phyloP scores from a whole-genome alignment of 2,329 filamentous ascomycete genomes.

The Botrytis hyacinthi region DNA sequence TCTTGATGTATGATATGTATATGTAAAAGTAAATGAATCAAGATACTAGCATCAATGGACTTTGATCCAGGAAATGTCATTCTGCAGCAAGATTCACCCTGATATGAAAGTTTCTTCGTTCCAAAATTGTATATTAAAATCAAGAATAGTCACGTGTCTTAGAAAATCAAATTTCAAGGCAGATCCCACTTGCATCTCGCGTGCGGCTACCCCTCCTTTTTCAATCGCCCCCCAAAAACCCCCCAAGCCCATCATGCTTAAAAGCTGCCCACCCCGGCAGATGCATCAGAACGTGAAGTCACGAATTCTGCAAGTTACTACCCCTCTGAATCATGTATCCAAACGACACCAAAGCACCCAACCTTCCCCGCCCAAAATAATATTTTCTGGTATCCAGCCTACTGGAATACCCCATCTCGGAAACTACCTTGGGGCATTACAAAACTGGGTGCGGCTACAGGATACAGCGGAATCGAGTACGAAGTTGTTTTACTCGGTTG shows the following conservation, averaged over 20 bases:
- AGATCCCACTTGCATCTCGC: conserved; percentile 6
- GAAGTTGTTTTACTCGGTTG: conserved; percentile 78
- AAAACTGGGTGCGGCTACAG: conserved; percentile 82
- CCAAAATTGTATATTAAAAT: neutral
- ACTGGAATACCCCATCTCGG: conserved; percentile 92
- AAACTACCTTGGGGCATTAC: conserved; percentile 89
- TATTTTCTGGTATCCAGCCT: conserved; percentile 97
- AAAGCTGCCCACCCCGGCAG: neutral
- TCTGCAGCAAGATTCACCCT: neutral
- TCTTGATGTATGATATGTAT: conserved; percentile 16
- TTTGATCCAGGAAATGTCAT: neutral
- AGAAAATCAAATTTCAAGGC: neutral
- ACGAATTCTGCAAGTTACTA: neutral
- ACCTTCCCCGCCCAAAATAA: conserved; percentile 41
- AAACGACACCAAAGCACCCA: neutral
- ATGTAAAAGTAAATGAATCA: conserved; percentile 15
- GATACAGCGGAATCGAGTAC: conserved; percentile 55
- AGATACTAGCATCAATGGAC: neutral
- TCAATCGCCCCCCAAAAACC: neutral
- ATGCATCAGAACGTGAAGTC: conserved; percentile 19
- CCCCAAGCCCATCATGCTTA: conserved; percentile 3
- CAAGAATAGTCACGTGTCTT: conserved; percentile 6
- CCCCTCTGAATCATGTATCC: neutral
- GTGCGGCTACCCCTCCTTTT: neutral
- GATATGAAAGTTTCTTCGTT: neutral